Base-by-base conservation (phyloP, 2,329 filamentous ascomycete genomes). In the Dendrostoma leiphaemia region DNA sequence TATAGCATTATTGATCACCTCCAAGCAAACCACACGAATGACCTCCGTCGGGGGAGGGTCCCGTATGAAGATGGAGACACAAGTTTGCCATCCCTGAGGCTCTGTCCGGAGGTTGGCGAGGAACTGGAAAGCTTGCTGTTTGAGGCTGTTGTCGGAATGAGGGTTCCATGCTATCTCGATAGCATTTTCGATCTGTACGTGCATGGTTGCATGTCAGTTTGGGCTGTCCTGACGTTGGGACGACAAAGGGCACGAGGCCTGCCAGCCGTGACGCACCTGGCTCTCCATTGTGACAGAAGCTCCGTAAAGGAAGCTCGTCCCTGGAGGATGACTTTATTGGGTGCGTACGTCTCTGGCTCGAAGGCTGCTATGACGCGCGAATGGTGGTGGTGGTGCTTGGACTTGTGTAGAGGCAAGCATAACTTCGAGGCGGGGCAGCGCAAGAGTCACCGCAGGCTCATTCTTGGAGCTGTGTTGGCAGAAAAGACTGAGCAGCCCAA, bases 141-240 rank as follows among this genome's bases (percentile, higher is more conserved):
- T 91, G 67, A 95, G 80, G 61, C 78, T 74, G 65, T 83, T 85
- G 71, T 92, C 85, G 64, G 91, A 88, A 65, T 81, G 75, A 56
- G 90, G 90, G 73, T 93, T 87, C 77, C 86, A 94, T 72, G 91
- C 90, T 75, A 97, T 95, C 72, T 94, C 85, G 76, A 97, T 94
- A 73, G 94, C 94, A 76, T 90, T 93, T 76, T 94, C 89, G 72
- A 97, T 86, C 90, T 97, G 67, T 15, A 48, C n/a, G 41, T 21
- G 19, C 2, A 26, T 7, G 24, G n/a, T n/a, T 21, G 21, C 13
- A 45, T 23, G 44, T 57, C 50, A 56, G 35, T 29, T 8, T 26
- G n/a, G 32, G 31, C n/a, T 24, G 9, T 32, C 26, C n/a, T 13
- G 29, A 15, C 3, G 8, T 21, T 3, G 10, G 47, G 32, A 41